phyloP scores from a whole-genome alignment of 1,139 yeast genomes.

The Pneumocystis carinii region DNA sequence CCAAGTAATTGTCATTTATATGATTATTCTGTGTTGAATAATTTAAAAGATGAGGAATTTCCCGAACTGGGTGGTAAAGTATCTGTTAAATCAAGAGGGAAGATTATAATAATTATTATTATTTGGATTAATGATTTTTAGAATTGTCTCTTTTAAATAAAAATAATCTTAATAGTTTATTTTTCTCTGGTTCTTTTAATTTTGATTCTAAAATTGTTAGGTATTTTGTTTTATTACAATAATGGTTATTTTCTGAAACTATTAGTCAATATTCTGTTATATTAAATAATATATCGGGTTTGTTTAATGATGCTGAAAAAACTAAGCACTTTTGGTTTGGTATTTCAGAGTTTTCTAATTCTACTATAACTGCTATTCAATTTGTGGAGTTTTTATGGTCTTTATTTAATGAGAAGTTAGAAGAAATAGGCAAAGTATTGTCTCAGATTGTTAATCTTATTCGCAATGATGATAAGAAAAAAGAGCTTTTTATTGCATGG shows the following conservation, averaged over 20 bases:
- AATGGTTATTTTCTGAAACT: neutral
- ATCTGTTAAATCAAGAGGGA: neutral
- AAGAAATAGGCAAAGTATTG: slow-evolving; percentile 7
- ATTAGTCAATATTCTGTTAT: neutral
- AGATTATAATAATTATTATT: neutral
- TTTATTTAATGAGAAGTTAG: slow-evolving; percentile 3
- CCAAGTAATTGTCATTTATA: neutral
- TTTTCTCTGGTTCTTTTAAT: neutral
- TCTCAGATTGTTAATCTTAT: slow-evolving; percentile 7
- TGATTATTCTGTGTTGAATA: neutral
- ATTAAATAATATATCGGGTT: neutral
- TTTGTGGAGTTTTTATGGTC: slow-evolving; percentile 5
- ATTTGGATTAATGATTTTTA: neutral
- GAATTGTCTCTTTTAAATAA: neutral
- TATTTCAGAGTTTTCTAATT: slow-evolving; percentile 6
- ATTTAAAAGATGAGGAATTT: neutral
- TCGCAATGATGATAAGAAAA: slow-evolving; percentile 7
- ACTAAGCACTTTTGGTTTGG: slow-evolving; percentile 6
- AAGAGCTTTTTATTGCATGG: slow-evolving; percentile 11
- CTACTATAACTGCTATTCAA: slow-evolving; percentile 8
- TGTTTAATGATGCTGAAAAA: slow-evolving; percentile 5
- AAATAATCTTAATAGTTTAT: neutral
- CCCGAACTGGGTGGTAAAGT: neutral
- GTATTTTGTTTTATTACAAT: neutral
- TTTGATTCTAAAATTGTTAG: neutral